Conservation (phyloP, 2,329 filamentous ascomycete species). For the Fusarium keratoplasticum region DNA sequence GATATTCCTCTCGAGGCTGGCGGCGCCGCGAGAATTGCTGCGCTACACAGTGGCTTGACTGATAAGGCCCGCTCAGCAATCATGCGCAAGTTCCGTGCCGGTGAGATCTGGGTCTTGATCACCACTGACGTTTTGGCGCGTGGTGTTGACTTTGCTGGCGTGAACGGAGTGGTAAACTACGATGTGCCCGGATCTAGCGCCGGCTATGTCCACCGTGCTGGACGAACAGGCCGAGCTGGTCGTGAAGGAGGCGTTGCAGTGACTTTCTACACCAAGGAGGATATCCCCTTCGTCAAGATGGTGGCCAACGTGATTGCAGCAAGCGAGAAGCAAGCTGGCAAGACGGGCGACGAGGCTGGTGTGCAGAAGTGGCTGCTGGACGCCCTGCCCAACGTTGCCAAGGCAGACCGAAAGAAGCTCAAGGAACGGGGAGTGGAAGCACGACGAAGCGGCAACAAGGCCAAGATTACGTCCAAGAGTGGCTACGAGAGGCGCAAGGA, state of each 20-base stretch:
- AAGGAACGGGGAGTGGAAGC: conserved; percentile 86
- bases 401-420: conserved; percentile 84
- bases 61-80: conserved; percentile 80
- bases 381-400: conserved; percentile 83
- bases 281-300: conserved; percentile 87
- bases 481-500: conserved; percentile 78
- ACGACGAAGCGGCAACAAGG: conserved; percentile 60
- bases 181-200: conserved; percentile 94
- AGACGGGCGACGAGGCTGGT: conserved; percentile 63
- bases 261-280: conserved; percentile 95
- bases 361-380: conserved; percentile 90
- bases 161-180: conserved; percentile 98
- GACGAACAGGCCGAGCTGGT: conserved; percentile 89
- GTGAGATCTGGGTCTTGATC: conserved; percentile 96
- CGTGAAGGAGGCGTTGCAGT: conserved; percentile 89
- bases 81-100: conserved; percentile 90
- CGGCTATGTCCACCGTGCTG: conserved; percentile 92
- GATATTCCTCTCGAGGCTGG: conserved; percentile 92
- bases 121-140: conserved; percentile 94
- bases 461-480: conserved; percentile 85
- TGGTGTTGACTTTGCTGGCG: conserved; percentile 92
- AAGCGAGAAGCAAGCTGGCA: conserved; percentile 78
- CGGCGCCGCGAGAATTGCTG: conserved; percentile 84
- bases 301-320: conserved; percentile 92
- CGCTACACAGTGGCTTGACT: conserved; percentile 88